These are phyloP conservation scores for Candida hispaniensis DNA, from an alignment of 805 yeast species.

Conservation along the genomic window DNA sequence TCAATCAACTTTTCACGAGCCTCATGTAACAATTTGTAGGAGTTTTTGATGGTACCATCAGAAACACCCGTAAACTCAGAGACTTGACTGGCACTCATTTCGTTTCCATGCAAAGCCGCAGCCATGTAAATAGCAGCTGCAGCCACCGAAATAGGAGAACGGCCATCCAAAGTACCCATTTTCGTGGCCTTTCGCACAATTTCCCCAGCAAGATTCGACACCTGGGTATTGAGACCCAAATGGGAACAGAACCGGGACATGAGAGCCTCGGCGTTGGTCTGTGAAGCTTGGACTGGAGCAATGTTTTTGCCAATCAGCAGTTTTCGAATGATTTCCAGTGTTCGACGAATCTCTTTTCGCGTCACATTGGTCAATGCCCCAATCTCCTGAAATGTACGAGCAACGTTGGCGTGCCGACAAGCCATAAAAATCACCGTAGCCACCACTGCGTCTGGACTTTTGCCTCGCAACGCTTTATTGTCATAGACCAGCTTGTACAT, in stretches of 20 bases:
- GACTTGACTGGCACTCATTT: constrained; percentile 64
- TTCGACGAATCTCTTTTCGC: constrained; percentile 86
- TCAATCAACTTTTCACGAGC: constrained; percentile 65
- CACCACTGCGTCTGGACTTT: constrained; percentile 87
- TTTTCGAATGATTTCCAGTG: constrained; percentile 75
- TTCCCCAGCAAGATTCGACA: constrained; percentile 85
- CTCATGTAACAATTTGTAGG: constrained; percentile 71
- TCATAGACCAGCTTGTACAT: constrained; percentile 87
- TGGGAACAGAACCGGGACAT: constrained; percentile 95
- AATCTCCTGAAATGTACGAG: constrained; percentile 90
- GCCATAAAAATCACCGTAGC: constrained; percentile 94
- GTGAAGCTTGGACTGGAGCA: constrained; percentile 51
- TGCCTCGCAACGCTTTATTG: constrained; percentile 75
- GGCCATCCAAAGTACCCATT: constrained; percentile 87
- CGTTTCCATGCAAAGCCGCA: constrained; percentile 72
- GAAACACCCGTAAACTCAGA: constrained; percentile 92
- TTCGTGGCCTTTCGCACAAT: constrained; percentile 85
- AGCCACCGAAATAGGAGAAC: constrained; percentile 94
- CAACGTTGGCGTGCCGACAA: constrained; percentile 86
- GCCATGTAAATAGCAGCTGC: constrained; percentile 96
- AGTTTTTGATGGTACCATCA: constrained; percentile 92
- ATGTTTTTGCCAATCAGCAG: constrained; percentile 34
- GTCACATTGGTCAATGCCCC: constrained; percentile 93
- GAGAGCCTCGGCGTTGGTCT: constrained; percentile 86
- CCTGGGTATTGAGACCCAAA: constrained; percentile 72